Conservation (phyloP, 1,284 basidiomycete species). For the Butyriboletus appendiculatus region DNA sequence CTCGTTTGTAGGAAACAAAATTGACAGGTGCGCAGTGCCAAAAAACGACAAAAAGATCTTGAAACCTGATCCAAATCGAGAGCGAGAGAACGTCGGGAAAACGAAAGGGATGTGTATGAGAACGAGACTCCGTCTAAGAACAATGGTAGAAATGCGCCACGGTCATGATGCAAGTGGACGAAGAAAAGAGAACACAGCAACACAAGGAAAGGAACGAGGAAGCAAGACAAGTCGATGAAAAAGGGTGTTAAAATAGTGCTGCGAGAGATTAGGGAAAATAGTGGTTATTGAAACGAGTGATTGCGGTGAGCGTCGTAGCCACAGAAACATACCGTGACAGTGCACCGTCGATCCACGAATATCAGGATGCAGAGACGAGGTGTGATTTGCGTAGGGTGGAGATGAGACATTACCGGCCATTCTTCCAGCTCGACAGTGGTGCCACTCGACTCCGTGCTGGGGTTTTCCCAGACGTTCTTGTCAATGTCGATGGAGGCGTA, state of each 20-base stretch:
- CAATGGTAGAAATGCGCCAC: slow-evolving; percentile 2
- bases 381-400: background rate
- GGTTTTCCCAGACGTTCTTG: slow-evolving; percentile 14
- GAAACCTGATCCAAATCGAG: no score
- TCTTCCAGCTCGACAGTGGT: slow-evolving; percentile 38
- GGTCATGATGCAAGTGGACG: no score
- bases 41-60: no score
- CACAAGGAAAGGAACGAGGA: no score
- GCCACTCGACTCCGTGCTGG: slow-evolving; percentile 12
- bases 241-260: no score
- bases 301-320: background rate
- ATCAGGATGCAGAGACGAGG: background rate
- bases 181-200: no score
- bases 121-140: slow-evolving; percentile 9
- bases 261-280: slow-evolving; percentile 5
- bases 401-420: slow-evolving; percentile 6
- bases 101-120: background rate
- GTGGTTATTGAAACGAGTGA: slow-evolving; percentile 3
- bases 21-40: no score
- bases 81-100: no score
- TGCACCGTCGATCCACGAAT: background rate
- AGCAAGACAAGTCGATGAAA: no score
- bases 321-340: background rate
- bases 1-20: no score
- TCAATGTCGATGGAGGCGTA: slow-evolving; percentile 8